Percentiles rank a stretch among this genome's conserved stretches.
Conservation (phyloP, 225 moss, liverwort and hornwort species). For the Sphagnum contortum region DNA sequence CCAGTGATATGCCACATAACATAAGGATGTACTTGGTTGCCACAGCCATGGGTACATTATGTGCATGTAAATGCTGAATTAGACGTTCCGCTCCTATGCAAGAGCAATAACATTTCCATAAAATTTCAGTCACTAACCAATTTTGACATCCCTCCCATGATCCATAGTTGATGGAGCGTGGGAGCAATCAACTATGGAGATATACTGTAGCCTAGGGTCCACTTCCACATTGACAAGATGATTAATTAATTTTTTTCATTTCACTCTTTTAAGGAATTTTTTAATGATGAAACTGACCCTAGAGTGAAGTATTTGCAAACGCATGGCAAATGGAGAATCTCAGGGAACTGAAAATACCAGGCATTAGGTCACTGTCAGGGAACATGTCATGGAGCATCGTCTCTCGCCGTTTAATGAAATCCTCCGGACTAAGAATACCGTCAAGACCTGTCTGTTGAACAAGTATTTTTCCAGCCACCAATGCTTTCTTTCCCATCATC, state of each 20-base stretch:
- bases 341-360: conserved; percentile 26
- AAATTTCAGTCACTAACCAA: no score
- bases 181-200: no score
- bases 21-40: conserved; percentile 71
- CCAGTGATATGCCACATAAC: conserved; percentile 3
- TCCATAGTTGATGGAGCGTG: no score
- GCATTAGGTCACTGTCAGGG: conserved; percentile 72
- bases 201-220: no score
- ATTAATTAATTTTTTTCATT: no score
- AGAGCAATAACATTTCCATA: background rate
- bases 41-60: conserved; percentile 76
- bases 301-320: no score
- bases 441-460: conserved; percentile 52
- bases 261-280: no score
- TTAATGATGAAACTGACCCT: no score
- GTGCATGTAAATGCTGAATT: conserved; percentile 62
- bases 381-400: conserved; percentile 71
- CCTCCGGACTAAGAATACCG: conserved; percentile 66
- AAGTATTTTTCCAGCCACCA: conserved; percentile 79
- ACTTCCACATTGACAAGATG: no score
- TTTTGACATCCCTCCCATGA: no score
- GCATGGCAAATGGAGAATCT: no score
- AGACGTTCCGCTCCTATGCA: conserved; percentile 73
- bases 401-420: conserved; percentile 71
- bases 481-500: conserved; percentile 96